A percentile compares a stretch with the other conserved stretches of the same genome.
These are phyloP conservation scores for Teratosphaeria epicoccoides DNA, from an alignment of 2,329 filamentous ascomycete species.

Conservation along the genomic window DNA sequence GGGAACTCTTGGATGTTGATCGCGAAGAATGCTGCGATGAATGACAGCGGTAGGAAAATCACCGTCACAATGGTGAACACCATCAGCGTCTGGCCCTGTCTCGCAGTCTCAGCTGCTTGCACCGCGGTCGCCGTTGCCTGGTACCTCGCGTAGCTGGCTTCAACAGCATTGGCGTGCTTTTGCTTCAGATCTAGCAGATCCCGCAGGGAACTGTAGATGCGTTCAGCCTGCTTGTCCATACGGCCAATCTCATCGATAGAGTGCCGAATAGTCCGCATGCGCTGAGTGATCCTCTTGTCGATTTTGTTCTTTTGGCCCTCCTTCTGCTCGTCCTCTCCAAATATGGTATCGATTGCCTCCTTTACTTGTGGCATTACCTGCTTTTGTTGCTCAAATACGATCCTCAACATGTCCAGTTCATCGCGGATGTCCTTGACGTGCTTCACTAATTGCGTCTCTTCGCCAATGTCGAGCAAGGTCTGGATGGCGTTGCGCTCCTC, in stretches of 20 bases:
- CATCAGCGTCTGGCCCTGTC: constrained; percentile 47
- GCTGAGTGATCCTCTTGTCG: constrained; percentile 46
- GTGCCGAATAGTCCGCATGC: constrained; percentile 45
- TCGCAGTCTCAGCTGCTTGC: constrained; percentile 50
- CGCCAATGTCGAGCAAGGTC: constrained; percentile 47
- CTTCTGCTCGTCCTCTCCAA: constrained; percentile 20
- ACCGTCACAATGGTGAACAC: constrained; percentile 51
- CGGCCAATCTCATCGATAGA: constrained; percentile 43
- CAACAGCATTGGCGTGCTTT: constrained; percentile 57
- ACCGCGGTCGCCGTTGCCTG: constrained; percentile 24
- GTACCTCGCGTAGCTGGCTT: constrained; percentile 47
- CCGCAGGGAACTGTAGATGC: constrained; percentile 50
- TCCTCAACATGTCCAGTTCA: constrained; percentile 53
- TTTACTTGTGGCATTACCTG: constrained; percentile 40
- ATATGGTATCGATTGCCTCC: constrained; percentile 31
- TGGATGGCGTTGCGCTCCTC: constrained; percentile 41
- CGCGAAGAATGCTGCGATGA: constrained; percentile 46
- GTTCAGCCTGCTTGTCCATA: constrained; percentile 53
- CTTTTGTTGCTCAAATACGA: constrained; percentile 42
- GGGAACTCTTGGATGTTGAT: constrained; percentile 44
- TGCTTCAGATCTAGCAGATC: constrained; percentile 58
- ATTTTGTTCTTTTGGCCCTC: constrained; percentile 33
- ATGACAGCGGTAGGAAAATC: constrained; percentile 45
- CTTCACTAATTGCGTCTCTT: constrained; percentile 50
- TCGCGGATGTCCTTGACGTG: constrained; percentile 60